These are phyloP conservation scores for Lachancea sp. DNA, from an alignment of 805 yeast species.

Conservation along the genomic window DNA sequence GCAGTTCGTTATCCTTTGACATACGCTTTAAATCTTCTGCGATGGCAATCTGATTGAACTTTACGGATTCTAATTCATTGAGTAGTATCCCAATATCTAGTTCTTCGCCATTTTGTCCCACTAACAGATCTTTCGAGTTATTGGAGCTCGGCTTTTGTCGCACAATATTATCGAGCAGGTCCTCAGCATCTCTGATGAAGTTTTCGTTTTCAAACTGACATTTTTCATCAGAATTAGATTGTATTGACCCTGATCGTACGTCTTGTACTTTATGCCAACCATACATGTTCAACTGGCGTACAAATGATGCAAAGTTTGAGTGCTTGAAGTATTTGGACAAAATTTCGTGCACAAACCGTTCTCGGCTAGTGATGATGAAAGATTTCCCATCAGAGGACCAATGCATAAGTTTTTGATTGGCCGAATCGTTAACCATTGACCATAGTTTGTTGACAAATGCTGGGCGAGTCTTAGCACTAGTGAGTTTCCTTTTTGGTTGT, in stretches of 20 bases:
- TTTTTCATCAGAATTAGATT: slow-evolving; percentile 59
- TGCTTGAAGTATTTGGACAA: slow-evolving; percentile 93
- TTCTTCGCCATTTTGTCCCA: slow-evolving; percentile 15
- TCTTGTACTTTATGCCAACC: slow-evolving; percentile 99
- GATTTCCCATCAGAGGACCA: slow-evolving; percentile 86
- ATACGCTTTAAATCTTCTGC: slow-evolving; percentile 80
- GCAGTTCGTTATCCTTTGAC: slow-evolving; percentile 76
- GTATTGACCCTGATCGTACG: slow-evolving; percentile 65
- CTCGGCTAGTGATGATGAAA: slow-evolving; percentile 79
- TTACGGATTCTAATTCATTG: slow-evolving; percentile 67
- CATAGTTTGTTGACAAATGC: slow-evolving; percentile 91
- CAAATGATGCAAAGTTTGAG: slow-evolving; percentile 91
- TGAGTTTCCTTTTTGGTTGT: slow-evolving; percentile 13
- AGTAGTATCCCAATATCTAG: slow-evolving; percentile 35
- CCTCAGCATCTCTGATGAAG: slow-evolving; percentile 73
- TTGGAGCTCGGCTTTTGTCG: slow-evolving; percentile 51
- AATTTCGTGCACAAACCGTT: slow-evolving; percentile 69
- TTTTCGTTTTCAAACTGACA: slow-evolving; percentile 86
- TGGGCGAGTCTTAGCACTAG: slow-evolving; percentile 53
- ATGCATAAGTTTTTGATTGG: slow-evolving; percentile 61
- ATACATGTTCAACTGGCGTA: slow-evolving; percentile 94
- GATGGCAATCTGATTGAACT: slow-evolving; percentile 70
- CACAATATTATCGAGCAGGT: slow-evolving; percentile 74
- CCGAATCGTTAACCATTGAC: slow-evolving; percentile 87
- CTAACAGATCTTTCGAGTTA: slow-evolving; percentile 16